phyloP scores from a whole-genome alignment of 73 alveolate genomes.

The Diophrys appendiculata region DNA sequence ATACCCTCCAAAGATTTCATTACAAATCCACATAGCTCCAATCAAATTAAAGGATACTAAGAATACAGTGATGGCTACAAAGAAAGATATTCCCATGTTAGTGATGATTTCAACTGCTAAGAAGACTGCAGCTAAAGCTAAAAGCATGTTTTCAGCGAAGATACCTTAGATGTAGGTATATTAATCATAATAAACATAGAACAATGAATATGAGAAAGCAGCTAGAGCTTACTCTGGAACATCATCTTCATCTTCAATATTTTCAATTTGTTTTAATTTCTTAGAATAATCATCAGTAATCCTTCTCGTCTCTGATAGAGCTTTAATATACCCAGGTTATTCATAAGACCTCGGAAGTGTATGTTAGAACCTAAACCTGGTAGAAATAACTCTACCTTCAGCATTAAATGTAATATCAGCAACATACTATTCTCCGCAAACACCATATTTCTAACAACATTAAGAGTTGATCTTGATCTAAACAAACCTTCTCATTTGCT shows the following conservation, averaged over 20 bases:
- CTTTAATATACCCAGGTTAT: conserved; percentile 66
- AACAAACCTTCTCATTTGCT: conserved; percentile 80
- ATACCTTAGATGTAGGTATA: conserved; percentile 93
- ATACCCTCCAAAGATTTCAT: conserved; percentile 80
- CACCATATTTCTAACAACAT: conserved; percentile 63
- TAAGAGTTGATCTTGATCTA: conserved; percentile 71
- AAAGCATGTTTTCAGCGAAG: conserved; percentile 73
- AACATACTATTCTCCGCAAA: conserved; percentile 93
- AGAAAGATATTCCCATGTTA: conserved; percentile 69
- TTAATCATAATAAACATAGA: conserved; percentile 91
- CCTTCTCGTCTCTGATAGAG: conserved; percentile 81
- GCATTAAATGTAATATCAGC: conserved; percentile 83
- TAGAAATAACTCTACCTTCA: conserved; percentile 79
- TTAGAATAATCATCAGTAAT: conserved; percentile 70
- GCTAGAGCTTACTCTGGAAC: conserved; percentile 54
- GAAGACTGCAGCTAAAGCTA: conserved; percentile 90
- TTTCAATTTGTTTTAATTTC: conserved; percentile 45
- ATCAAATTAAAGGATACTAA: conserved; percentile 78
- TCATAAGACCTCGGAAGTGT: conserved; percentile 29
- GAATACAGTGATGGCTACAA: conserved; percentile 82
- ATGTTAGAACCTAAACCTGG: conserved; percentile 90
- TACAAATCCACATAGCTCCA: conserved; percentile 81
- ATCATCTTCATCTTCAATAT: conserved; percentile 44
- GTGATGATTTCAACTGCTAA: conserved; percentile 81
- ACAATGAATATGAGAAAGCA: conserved; percentile 89